Conservation (phyloP, 139 green algal species). For the Picochlorum sp. region DNA sequence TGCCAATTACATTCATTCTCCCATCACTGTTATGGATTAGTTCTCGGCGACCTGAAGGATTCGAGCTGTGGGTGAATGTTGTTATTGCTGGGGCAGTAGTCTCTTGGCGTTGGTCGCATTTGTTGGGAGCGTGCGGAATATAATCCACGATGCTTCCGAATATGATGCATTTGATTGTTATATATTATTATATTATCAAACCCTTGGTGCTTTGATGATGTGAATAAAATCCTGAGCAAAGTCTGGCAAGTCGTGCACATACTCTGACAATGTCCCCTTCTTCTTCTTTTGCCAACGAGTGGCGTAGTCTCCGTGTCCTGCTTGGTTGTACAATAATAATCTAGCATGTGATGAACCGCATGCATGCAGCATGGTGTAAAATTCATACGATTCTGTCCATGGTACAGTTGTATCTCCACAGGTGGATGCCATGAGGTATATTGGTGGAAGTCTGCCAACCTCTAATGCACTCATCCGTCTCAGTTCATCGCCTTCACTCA, state of each 20-base stretch:
- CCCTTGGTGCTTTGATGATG: not conserved
- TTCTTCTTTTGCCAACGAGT: conserved; percentile 19
- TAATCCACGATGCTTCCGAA: conserved; percentile 23
- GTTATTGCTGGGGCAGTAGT: conserved; percentile 18
- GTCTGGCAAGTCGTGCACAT: not conserved
- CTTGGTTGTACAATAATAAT: conserved; percentile 56
- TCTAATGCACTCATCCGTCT: not conserved
- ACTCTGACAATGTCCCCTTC: not conserved
- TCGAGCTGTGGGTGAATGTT: conserved; percentile 17
- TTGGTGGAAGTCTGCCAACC: conserved; percentile 31
- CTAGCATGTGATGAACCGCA: conserved; percentile 32
- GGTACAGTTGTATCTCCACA: conserved; percentile 42
- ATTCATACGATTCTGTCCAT: conserved; percentile 49
- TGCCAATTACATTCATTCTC: conserved; percentile 41
- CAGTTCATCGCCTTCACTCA: not conserved
- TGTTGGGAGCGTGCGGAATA: conserved; percentile 29
- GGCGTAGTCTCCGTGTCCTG: conserved; percentile 46
- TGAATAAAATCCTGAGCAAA: not conserved
- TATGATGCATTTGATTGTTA: conserved; percentile 21
- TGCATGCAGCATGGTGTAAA: conserved; percentile 39
- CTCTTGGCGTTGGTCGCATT: conserved; percentile 25
- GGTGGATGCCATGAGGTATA: conserved; percentile 40
- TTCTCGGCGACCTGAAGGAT: conserved; percentile 6
- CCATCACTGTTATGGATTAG: conserved; percentile 34
- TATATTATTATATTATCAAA: not conserved